These are phyloP conservation scores for Chaetomium sp. DNA, from an alignment of 2,329 filamentous ascomycete species.

Conservation along the genomic window DNA sequence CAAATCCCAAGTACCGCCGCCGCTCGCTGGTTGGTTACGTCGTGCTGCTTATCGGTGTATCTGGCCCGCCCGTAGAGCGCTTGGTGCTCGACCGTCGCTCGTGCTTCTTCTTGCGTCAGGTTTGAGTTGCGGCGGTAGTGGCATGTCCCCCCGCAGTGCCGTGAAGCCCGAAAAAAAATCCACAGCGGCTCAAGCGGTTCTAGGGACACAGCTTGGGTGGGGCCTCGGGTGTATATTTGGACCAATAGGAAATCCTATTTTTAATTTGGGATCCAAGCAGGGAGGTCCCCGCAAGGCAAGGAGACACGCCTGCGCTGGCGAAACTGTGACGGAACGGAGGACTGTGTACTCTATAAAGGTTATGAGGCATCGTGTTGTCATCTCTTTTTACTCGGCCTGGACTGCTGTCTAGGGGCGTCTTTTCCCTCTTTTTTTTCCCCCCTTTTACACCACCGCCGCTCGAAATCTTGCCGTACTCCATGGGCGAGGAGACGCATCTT, in stretches of 20 bases:
- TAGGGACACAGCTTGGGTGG: too few relatives aligned
- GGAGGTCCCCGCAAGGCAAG: neutral
- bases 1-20: neutral
- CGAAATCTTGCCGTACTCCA: slow-evolving; percentile 13
- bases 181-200: too few relatives aligned
- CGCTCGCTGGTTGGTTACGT: neutral
- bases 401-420: neutral
- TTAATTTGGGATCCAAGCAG: neutral
- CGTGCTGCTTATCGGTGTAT: neutral
- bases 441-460: neutral
- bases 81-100: too few relatives aligned
- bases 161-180: too few relatives aligned
- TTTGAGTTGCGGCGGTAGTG: too few relatives aligned
- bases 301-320: too few relatives aligned
- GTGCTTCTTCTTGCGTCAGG: too few relatives aligned
- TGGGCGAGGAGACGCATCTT: slow-evolving; percentile 19
- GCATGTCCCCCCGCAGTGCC: too few relatives aligned
- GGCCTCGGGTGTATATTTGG: too few relatives aligned
- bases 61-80: neutral
- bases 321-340: too few relatives aligned
- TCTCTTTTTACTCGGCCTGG: slow-evolving; percentile 5
- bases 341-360: too few relatives aligned
- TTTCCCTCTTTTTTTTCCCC: neutral
- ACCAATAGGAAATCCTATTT: too few relatives aligned
- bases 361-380: neutral